Evolutionary conservation across 2,329 filamentous ascomycete species (phyloP).

Genomic region (Plectosphaerella plurivora): DNA sequence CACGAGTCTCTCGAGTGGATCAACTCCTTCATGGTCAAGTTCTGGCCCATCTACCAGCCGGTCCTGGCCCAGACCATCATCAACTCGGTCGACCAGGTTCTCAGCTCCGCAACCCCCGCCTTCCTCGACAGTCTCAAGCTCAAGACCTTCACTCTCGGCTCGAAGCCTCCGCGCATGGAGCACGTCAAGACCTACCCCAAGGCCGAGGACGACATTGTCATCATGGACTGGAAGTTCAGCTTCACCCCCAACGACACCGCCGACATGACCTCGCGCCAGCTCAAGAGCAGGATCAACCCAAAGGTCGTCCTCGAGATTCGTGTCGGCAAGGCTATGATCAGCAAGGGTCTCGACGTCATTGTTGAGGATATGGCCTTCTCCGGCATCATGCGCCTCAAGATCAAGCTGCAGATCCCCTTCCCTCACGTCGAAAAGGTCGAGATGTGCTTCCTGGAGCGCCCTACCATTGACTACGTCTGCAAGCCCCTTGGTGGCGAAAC

Average conservation of each 20-base stretch:
- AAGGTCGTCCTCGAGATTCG: slow-evolving; percentile 94
- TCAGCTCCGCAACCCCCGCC: slow-evolving; percentile 84
- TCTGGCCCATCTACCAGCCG: slow-evolving; percentile 98
- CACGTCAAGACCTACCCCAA: slow-evolving; percentile 98
- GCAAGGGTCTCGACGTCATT: slow-evolving; percentile 94
- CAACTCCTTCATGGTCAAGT: slow-evolving; percentile 96
- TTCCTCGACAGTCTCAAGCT: slow-evolving; percentile 93
- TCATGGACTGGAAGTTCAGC: slow-evolving; percentile 99
- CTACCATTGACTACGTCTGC: slow-evolving; percentile 93
- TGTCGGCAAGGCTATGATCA: slow-evolving; percentile 92
- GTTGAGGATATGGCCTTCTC: slow-evolving; percentile 97
- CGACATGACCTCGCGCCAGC: slow-evolving; percentile 84
- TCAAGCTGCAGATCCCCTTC: slow-evolving; percentile 94
- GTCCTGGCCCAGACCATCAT: slow-evolving; percentile 90
- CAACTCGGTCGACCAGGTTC: slow-evolving; percentile 89
- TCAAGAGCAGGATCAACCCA: slow-evolving; percentile 95
- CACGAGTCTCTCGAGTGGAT: slow-evolving; percentile 97
- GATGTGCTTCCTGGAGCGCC: slow-evolving; percentile 87
- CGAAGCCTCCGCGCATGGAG: slow-evolving; percentile 92
- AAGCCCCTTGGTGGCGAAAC: slow-evolving; percentile 94
- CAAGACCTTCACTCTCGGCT: slow-evolving; percentile 89
- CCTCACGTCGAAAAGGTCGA: slow-evolving; percentile 93
- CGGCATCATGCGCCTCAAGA: slow-evolving; percentile 92
- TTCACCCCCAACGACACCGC: slow-evolving; percentile 93
- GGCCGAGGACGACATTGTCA: slow-evolving; percentile 87